phyloP scores from a whole-genome alignment of 2,329 filamentous ascomycete genomes.

The Knufia fluminis region DNA sequence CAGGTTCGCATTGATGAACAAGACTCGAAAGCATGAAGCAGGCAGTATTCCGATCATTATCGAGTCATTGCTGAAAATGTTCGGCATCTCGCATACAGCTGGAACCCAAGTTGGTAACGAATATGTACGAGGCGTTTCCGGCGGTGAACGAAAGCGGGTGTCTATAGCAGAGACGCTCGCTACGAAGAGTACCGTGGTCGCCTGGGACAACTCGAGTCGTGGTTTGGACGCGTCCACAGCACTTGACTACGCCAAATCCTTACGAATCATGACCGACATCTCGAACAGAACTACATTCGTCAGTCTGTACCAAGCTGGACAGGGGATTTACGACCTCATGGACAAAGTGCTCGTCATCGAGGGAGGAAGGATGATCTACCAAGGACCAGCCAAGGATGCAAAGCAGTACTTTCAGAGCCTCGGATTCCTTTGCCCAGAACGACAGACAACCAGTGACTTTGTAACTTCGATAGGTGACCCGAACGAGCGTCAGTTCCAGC shows the following conservation, averaged over 20 bases:
- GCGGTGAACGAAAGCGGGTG: conserved; percentile 72
- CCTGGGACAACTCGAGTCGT: conserved; percentile 72
- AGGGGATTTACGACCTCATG: conserved; percentile 63
- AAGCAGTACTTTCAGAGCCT: conserved; percentile 57
- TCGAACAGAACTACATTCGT: conserved; percentile 61
- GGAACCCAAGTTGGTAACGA: conserved; percentile 69
- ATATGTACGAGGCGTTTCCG: conserved; percentile 62
- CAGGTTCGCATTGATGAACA: conserved; percentile 64
- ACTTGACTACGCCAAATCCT: conserved; percentile 63
- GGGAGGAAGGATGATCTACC: conserved; percentile 59
- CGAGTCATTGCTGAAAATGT: conserved; percentile 63
- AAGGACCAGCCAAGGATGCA: conserved; percentile 53
- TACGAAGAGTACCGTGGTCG: conserved; percentile 62
- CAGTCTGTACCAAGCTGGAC: conserved; percentile 62
- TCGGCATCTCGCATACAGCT: conserved; percentile 66
- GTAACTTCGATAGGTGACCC: conserved; percentile 67
- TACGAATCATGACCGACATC: conserved; percentile 66
- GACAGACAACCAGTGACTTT: conserved; percentile 68
- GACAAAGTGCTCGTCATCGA: conserved; percentile 76
- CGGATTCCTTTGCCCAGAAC: conserved; percentile 51
- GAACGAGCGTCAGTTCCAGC: conserved; percentile 58
- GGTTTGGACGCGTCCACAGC: conserved; percentile 74
- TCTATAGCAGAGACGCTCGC: conserved; percentile 69
- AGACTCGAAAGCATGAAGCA: conserved; percentile 59
- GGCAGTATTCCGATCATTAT: conserved; percentile 60